Base-by-base conservation (phyloP, 495 filamentous ascomycete species). In the Amniculicola lignicola region DNA sequence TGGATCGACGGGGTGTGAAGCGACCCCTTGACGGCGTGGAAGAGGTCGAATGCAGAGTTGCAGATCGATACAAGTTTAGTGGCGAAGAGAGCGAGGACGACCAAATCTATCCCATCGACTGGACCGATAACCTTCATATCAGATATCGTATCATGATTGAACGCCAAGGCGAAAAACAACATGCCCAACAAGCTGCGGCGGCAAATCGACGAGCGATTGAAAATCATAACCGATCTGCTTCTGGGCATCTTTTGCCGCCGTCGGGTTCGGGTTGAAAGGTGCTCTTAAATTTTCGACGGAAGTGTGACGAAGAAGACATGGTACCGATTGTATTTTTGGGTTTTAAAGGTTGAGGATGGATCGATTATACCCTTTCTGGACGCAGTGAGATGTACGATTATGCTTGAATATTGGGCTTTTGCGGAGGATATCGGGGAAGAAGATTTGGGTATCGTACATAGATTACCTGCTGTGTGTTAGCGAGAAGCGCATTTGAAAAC, bases 101-200 rank as follows among this genome's bases (percentile, higher is more conserved):
- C 27, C 24, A 59, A 31, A 31, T 62, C 11, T 59, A 55, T 48
- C 44, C 37, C 15, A 50, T 59, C 12, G 64, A 67, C 40, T 56
- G 39, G 41, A 63, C 55, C 25, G 57, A 59, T 15, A 60, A 59
- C 24, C 33, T 60, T 18, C 41, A 59, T 42, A 64, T 62, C 39
- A 51, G 52, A 31, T 67, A 62, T 35, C 64, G 64, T 1, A 60
- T 65, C 29, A 60, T 67, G 61, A 52, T 64, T 24, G 64, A 59
- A n/a, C 29, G 41, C 14, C 53, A 51, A 18, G 46, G 59, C 19
- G 58, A 52, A n/a, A 61, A 61, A 37, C 45, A 50, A 29, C 45
- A 54, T 27, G 57, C 57, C 19, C 57, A 61, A 43, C 57, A 61
- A 43, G 46, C 52, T 1, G 36, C 37, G 16, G 56, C 38, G 33